Evolutionary conservation across 371 early-diverging fungal genomes (phyloP).

Genomic region (Caulochytrium protostelioides): DNA sequence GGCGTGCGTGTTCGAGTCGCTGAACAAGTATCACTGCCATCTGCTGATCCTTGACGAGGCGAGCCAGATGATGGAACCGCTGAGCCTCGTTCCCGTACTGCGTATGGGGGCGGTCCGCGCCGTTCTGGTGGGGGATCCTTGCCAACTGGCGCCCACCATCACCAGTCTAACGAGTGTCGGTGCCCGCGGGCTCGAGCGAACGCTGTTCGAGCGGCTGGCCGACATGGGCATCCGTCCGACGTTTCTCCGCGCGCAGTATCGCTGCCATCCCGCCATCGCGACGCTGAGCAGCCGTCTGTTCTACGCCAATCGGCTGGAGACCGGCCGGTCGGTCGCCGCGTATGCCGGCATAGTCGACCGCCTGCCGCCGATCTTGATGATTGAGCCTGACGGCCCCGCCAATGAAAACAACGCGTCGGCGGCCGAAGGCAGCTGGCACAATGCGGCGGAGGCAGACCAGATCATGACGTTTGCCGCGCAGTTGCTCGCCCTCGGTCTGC

Average conservation of each 20-base stretch:
- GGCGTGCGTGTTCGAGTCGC: constrained; percentile 46
- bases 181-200: constrained; percentile 50
- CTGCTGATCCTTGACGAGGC: constrained; percentile 73
- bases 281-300: constrained; percentile 55
- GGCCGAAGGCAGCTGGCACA: constrained; percentile 25
- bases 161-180: constrained; percentile 7
- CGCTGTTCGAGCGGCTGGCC: constrained; percentile 60
- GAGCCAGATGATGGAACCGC: constrained; percentile 61
- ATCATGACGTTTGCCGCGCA: constrained; percentile 18
- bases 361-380: constrained; percentile 42
- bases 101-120: constrained; percentile 36
- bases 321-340: too few species aligned
- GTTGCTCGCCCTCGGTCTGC: constrained; percentile 17
- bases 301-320: constrained; percentile 36
- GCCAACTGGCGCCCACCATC: constrained; percentile 71
- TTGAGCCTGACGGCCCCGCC: constrained; percentile 30
- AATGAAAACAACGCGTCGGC: constrained; percentile 19
- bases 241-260: constrained; percentile 62
- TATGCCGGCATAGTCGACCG: constrained; percentile 27
- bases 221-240: constrained; percentile 30
- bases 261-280: constrained; percentile 71
- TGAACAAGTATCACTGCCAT: constrained; percentile 33
- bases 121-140: constrained; percentile 81
- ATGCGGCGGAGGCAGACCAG: constrained; percentile 27
- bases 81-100: constrained; percentile 57